A percentile compares a stretch with the other conserved stretches of the same genome.
Conservation (phyloP, 768 basidiomycete genomes). For the Favolaschia claudopus region DNA sequence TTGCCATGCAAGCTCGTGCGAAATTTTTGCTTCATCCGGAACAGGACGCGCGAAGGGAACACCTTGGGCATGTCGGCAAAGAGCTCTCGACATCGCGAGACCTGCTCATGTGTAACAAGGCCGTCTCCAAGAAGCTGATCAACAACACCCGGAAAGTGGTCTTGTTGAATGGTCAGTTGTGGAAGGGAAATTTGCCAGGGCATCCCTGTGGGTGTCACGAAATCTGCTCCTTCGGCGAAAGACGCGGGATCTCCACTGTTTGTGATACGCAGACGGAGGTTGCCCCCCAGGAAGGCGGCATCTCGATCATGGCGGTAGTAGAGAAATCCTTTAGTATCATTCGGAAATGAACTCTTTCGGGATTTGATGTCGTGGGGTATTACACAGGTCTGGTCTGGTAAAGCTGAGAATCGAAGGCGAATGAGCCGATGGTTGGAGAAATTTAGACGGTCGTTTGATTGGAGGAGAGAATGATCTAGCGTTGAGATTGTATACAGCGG, state of each 20-base stretch:
- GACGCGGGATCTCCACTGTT: neutral
- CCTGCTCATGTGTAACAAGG: neutral
- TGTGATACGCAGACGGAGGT: neutral
- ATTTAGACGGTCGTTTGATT: no score
- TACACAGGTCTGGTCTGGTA: no score
- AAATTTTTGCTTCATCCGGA: neutral
- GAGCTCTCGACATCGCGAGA: neutral
- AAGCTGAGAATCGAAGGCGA: no score
- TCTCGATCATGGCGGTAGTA: neutral
- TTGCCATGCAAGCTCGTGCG: neutral
- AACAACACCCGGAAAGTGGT: neutral
- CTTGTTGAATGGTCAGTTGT: neutral
- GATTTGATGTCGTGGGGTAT: no score
- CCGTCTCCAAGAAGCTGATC: neutral
- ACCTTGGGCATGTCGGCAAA: neutral
- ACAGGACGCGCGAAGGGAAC: neutral
- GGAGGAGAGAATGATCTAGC: no score
- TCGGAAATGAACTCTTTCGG: no score
- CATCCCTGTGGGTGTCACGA: neutral
- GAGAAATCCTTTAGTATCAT: constrained; percentile 3
- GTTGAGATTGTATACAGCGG: no score
- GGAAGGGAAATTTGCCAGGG: neutral
- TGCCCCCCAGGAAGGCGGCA: neutral
- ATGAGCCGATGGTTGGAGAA: no score
- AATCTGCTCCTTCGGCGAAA: neutral